Base-by-base conservation (phyloP, 2,329 filamentous ascomycete genomes). In the Colletotrichum gigasporum region DNA sequence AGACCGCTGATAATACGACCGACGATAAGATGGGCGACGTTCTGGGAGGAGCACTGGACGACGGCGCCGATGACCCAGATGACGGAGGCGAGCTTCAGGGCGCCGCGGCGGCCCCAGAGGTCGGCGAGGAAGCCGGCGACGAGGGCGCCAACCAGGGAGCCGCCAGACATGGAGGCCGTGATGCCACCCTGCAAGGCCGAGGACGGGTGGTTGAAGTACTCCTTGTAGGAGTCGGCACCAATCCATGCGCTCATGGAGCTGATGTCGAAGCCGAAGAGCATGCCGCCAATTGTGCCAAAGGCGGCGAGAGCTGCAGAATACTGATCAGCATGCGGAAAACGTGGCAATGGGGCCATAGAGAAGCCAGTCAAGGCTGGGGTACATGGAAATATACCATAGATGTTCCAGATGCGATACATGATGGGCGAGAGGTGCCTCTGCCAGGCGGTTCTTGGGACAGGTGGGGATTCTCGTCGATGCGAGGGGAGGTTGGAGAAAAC, bases 1-100 rank as follows among this genome's bases (percentile, higher is more conserved):
- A 91, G 74, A 58, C 89, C 89, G 69, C 89, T 90, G 72, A 91
- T 82, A 66, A 90, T 78, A 51, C 85, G 82, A 6, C 84, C 85
- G 18, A 79, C 82, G 51, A 85, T 82, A 7, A 90, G 71, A 61
- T 86, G 82, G 4, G 77, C 81, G 37, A 90, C 75, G 57, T 88
- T 86, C 69, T 86, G 83, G 2, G 86, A 80, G 8, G 87, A 84
- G 63, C 83, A 85, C 65, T 87, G 83, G 50, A 91, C 80, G 45
- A 85, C 82, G 28, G 86, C 87, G 26, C 89, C 89, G 45, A 88
- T 80, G 57, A 83, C 79, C 80, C 82, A 85, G 77, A 78, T 83
- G 26, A 80, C 20, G 62, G 77, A 82, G 24, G 77, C 80, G 52
- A 83, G 77, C 74, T 80, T 76, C 57, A 84, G 75, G 41, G 80